Conservation (phyloP, 768 basidiomycete genomes). For the Tylopilus felleus region DNA sequence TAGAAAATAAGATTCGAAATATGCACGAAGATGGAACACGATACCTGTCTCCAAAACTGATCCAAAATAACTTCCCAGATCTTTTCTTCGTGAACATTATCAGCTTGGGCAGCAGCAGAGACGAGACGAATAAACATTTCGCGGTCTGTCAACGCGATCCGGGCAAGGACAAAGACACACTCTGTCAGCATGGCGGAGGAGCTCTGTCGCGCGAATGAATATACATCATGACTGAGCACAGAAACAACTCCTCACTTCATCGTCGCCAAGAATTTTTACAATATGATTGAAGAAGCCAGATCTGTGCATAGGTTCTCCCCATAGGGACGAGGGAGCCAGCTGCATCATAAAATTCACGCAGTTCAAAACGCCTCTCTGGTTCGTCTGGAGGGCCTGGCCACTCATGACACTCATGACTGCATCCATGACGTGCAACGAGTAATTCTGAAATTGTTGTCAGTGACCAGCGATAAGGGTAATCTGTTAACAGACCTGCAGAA, state of each 20-base stretch:
- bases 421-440: conserved; percentile 53
- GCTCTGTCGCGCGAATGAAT: conserved; percentile 23
- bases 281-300: conserved; percentile 71
- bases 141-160: conserved; percentile 65
- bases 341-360: conserved; percentile 61
- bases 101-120: conserved; percentile 50
- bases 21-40: conserved; percentile 16
- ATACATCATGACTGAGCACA: background rate
- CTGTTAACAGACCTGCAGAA: conserved; percentile 57
- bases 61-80: conserved; percentile 68
- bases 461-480: background rate
- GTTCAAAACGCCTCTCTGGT: conserved; percentile 62
- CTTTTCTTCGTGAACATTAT: conserved; percentile 46
- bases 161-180: conserved; percentile 69
- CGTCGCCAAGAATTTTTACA: conserved; percentile 57
- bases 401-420: conserved; percentile 52
- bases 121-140: conserved; percentile 71
- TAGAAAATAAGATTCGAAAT: background rate
- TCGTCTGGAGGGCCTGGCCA: conserved; percentile 46
- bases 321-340: conserved; percentile 55
- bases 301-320: conserved; percentile 71
- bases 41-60: conserved; percentile 80
- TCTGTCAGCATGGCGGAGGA: conserved; percentile 51
- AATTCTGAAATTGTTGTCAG: conserved; percentile 38
- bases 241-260: conserved; percentile 49